Percentiles rank a stretch among this genome's conserved stretches.
Conservation (phyloP, 495 filamentous ascomycete species). For the Hypoxylon cercidicola region DNA sequence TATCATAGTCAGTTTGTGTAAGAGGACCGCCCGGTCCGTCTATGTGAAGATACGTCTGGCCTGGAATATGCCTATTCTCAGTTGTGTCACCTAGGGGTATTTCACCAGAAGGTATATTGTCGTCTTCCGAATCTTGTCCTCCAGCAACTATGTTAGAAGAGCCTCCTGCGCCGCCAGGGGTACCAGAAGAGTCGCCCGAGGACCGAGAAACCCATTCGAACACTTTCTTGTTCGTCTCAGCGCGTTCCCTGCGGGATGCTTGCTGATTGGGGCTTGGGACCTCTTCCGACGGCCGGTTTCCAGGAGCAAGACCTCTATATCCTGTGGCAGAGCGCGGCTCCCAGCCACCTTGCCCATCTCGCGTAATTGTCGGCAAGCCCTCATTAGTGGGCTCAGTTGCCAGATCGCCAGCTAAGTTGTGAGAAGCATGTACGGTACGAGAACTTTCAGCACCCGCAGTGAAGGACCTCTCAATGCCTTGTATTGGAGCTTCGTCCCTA, state of each 20-base stretch:
- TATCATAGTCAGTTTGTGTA: conserved; percentile 53
- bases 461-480: conserved; percentile 45
- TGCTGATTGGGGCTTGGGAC: conserved; percentile 55
- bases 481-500: conserved; percentile 44
- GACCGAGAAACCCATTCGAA: conserved; percentile 53
- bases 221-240: conserved; percentile 55
- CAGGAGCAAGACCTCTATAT: conserved; percentile 56
- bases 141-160: conserved; percentile 22
- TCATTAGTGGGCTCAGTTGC: conserved; percentile 30
- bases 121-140: conserved; percentile 39
- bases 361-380: conserved; percentile 19
- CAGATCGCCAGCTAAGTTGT: conserved; percentile 42
- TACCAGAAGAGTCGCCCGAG: conserved; percentile 15
- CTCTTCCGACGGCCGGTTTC: conserved; percentile 50
- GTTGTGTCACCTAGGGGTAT: conserved; percentile 49
- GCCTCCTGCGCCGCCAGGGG: conserved; percentile 11
- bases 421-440: conserved; percentile 28
- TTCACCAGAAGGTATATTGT: conserved; percentile 51
- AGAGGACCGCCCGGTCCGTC: conserved; percentile 52
- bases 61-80: conserved; percentile 55
- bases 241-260: conserved; percentile 43
- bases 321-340: conserved; percentile 49
- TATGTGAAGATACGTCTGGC: conserved; percentile 58
- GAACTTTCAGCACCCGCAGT: conserved; percentile 27
- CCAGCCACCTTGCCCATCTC: conserved; percentile 54